phyloP scores from a whole-genome alignment of 768 basidiomycete genomes.

The Suillus cothurnatus region DNA sequence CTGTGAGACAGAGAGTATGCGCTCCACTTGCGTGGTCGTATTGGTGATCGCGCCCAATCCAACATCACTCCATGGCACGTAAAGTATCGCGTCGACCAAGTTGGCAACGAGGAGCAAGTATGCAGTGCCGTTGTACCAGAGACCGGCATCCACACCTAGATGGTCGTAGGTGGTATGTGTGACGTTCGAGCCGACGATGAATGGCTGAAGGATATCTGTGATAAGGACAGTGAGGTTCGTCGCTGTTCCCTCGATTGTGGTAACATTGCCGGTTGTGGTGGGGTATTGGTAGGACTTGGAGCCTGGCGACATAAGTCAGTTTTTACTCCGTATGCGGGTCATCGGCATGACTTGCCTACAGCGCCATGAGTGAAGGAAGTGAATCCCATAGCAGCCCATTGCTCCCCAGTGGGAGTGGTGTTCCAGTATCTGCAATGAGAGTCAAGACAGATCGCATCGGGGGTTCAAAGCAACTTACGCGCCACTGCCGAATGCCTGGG shows the following conservation, averaged over 20 bases:
- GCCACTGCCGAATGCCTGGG: slow-evolving; percentile 73
- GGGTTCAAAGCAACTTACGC: slow-evolving; percentile 23
- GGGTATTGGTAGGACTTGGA: slow-evolving; percentile 32
- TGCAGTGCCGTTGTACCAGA: slow-evolving; percentile 25
- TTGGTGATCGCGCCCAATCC: slow-evolving; percentile 21
- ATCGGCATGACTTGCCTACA: slow-evolving; percentile 16
- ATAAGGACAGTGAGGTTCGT: slow-evolving; percentile 10
- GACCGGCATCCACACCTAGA: slow-evolving; percentile 25
- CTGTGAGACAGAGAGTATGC: slow-evolving; percentile 15
- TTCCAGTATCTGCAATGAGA: slow-evolving; percentile 27
- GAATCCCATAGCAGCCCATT: slow-evolving; percentile 29
- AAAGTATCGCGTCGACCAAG: neutral
- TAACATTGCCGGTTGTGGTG: slow-evolving; percentile 19
- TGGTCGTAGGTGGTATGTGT: slow-evolving; percentile 14
- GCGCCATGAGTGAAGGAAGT: slow-evolving; percentile 31
- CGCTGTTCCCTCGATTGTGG: slow-evolving; percentile 28
- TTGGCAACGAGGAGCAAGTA: slow-evolving; percentile 27
- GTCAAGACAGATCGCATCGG: neutral
- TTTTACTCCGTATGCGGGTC: neutral
- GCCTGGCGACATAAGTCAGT: slow-evolving; percentile 18
- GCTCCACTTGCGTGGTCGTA: slow-evolving; percentile 21
- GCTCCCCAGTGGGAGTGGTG: slow-evolving; percentile 28
- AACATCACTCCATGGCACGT: slow-evolving; percentile 21
- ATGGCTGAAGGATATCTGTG: slow-evolving; percentile 19
- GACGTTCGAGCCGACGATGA: slow-evolving; percentile 18